Conservation (phyloP, 108 stramenopile species). For the Epithemia pelagica region DNA sequence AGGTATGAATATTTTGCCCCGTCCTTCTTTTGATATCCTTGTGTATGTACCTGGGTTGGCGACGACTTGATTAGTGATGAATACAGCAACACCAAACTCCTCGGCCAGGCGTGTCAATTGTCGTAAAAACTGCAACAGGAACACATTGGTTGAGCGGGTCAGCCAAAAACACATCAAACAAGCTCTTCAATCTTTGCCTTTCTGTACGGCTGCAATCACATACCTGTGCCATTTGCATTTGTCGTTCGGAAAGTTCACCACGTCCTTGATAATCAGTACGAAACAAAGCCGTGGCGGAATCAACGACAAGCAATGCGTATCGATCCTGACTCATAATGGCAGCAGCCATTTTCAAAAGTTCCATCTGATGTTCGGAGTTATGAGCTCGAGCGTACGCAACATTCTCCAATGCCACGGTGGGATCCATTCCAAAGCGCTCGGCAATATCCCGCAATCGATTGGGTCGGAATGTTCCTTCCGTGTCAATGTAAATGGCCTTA, state of each 20-base stretch:
- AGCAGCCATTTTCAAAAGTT: constrained; percentile 93
- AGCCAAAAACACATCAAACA: background rate
- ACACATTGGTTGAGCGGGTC: background rate
- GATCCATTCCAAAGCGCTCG: constrained; percentile 95
- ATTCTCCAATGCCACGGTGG: constrained; percentile 93
- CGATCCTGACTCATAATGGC: constrained; percentile 98
- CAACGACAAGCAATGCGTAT: constrained; percentile 96
- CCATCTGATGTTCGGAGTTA: constrained; percentile 99
- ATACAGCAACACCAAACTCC: constrained; percentile 99
- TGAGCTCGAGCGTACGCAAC: constrained; percentile 98
- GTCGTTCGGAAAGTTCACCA: constrained; percentile 94
- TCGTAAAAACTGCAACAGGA: constrained; percentile 69
- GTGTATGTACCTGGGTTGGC: constrained; percentile 87
- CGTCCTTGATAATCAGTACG: constrained; percentile 99
- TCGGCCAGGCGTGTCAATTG: constrained; percentile 95
- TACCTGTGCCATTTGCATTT: constrained; percentile 83
- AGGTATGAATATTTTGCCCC: too few species aligned
- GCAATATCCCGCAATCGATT: constrained; percentile 94
- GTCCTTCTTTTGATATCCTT: too few species aligned
- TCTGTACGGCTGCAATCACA: constrained; percentile 11
- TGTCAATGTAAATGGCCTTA: constrained; percentile 99
- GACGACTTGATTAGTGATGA: constrained; percentile 99
- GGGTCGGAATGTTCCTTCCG: constrained; percentile 98
- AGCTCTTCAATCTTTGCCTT: too few species aligned
- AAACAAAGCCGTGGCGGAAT: constrained; percentile 97